Conservation (phyloP, 1,284 basidiomycete species). For the Trichosporon asahii region DNA sequence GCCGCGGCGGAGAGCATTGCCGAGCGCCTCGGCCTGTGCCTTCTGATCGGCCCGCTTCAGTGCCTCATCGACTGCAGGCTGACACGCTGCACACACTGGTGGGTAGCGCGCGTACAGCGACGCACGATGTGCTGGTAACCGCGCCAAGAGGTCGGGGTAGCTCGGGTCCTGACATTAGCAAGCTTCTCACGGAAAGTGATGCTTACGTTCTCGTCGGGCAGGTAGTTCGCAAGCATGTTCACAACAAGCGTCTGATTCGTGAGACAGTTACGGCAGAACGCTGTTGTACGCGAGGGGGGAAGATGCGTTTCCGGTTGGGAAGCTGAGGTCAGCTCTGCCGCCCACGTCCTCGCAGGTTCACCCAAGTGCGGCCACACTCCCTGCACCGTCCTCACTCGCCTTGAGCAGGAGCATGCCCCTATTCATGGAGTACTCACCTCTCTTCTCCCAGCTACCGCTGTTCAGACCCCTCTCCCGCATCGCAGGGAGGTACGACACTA, state of each 20-base stretch:
- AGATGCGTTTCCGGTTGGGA: slow-evolving; percentile 25
- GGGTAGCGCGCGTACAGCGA: slow-evolving; percentile 78
- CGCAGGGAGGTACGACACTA: slow-evolving; percentile 76
- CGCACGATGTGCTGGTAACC: slow-evolving; percentile 66
- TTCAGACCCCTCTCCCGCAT: slow-evolving; percentile 78
- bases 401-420: slow-evolving; percentile 25
- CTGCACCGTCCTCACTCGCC: neutral
- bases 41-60: slow-evolving; percentile 71
- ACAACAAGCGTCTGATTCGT: slow-evolving; percentile 84
- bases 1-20: slow-evolving; percentile 39
- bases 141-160: slow-evolving; percentile 61
- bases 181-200: no score
- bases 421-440: slow-evolving; percentile 58
- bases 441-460: slow-evolving; percentile 63
- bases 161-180: slow-evolving; percentile 62
- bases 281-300: slow-evolving; percentile 37
- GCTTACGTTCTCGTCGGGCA: slow-evolving; percentile 61
- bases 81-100: slow-evolving; percentile 71
- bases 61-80: slow-evolving; percentile 72
- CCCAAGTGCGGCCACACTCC: neutral
- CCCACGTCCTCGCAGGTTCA: no score
- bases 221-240: slow-evolving; percentile 80
- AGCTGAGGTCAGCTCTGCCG: slow-evolving; percentile 31
- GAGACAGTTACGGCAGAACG: slow-evolving; percentile 80
- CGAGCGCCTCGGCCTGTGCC: slow-evolving; percentile 71